Conservation (phyloP, 2,329 filamentous ascomycete genomes). For the Fusarium veterinarium region DNA sequence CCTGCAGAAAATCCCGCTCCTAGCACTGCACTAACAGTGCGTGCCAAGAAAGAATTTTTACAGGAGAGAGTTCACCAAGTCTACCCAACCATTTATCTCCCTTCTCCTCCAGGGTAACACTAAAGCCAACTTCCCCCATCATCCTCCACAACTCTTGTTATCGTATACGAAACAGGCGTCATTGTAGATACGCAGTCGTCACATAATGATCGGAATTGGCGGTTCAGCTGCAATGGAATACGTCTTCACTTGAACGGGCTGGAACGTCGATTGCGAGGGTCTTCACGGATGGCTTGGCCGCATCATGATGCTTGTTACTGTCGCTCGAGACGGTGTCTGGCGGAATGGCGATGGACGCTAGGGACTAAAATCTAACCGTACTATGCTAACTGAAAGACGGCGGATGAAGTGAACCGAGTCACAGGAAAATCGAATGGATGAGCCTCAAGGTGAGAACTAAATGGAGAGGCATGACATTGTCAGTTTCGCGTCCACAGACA, state of each 20-base stretch:
- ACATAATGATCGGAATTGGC: constrained; percentile 16
- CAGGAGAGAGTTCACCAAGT: too few species aligned
- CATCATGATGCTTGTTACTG: constrained; percentile 6
- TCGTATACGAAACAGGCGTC: constrained; percentile 22
- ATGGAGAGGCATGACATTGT: constrained; percentile 17
- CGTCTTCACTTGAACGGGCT: constrained; percentile 10
- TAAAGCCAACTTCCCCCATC: not conserved
- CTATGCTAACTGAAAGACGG: constrained; percentile 24
- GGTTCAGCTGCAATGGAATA: constrained; percentile 7
- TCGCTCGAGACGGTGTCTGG: constrained; percentile 6
- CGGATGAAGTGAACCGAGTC: constrained; percentile 6
- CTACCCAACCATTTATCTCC: not conserved
- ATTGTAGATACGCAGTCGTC: constrained; percentile 11
- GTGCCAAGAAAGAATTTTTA: too few species aligned
- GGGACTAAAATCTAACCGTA: constrained; percentile 19
- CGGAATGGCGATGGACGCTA: constrained; percentile 10
- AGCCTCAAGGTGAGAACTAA: constrained; percentile 10
- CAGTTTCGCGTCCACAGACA: constrained; percentile 27
- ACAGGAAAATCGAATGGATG: not conserved
- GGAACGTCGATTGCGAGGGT: not conserved
- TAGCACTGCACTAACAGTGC: too few species aligned
- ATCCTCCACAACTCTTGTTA: not conserved
- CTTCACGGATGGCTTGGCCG: constrained; percentile 26
- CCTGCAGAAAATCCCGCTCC: too few species aligned
- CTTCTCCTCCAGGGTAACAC: not conserved